Conservation (phyloP, 805 yeast species). For the Metschnikowia noctiluminum region DNA sequence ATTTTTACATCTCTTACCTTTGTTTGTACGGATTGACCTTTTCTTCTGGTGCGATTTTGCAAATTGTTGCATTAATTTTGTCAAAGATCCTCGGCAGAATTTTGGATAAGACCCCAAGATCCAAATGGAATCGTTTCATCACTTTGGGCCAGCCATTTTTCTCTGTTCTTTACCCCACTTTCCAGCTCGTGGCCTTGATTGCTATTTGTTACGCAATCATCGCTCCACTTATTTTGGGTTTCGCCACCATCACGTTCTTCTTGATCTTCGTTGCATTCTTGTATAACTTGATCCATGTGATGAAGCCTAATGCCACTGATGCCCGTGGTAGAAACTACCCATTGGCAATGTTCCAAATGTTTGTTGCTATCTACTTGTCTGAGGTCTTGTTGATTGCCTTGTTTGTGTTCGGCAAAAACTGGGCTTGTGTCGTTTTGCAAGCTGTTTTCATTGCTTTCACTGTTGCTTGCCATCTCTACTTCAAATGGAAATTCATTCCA, state of each 20-base stretch:
- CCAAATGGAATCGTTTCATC: constrained; percentile 78
- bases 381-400: constrained; percentile 68
- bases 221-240: constrained; percentile 67
- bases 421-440: constrained; percentile 76
- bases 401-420: constrained; percentile 72
- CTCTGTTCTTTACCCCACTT: constrained; percentile 80
- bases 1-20: constrained; percentile 83
- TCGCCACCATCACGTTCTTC: constrained; percentile 56
- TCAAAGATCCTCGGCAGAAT: constrained; percentile 66
- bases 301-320: constrained; percentile 53
- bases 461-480: constrained; percentile 54
- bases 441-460: constrained; percentile 58
- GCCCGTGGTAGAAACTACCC: constrained; percentile 74
- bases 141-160: constrained; percentile 65
- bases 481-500: constrained; percentile 58
- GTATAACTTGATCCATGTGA: constrained; percentile 63
- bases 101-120: constrained; percentile 86
- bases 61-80: constrained; percentile 67
- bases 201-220: constrained; percentile 74
- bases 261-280: constrained; percentile 59
- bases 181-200: constrained; percentile 72
- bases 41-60: constrained; percentile 74
- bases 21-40: constrained; percentile 76
- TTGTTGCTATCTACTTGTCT: constrained; percentile 67
- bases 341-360: constrained; percentile 65